Percentiles rank a stretch among this genome's conserved stretches.
Evolutionary conservation across 2,329 filamentous ascomycete species (phyloP).

Genomic region (Drechslerella stenobrocha): DNA sequence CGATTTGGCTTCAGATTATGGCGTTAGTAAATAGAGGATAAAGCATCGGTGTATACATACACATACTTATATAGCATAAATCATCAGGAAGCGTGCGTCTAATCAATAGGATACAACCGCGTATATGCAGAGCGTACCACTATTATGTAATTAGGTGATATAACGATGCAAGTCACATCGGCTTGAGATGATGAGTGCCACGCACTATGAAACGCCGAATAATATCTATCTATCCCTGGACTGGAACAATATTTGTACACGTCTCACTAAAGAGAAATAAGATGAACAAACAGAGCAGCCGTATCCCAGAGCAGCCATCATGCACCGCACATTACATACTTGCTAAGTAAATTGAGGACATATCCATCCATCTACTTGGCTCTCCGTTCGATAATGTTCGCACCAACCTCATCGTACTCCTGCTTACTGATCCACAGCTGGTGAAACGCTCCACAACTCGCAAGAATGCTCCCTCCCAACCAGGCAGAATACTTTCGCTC

Average conservation of each 20-base stretch:
- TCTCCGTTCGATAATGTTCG: slow-evolving; percentile 57
- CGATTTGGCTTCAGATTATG: no score
- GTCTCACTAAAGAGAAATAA: slow-evolving; percentile 13
- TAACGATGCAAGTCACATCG: slow-evolving; percentile 5
- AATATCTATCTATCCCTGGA: slow-evolving; percentile 43
- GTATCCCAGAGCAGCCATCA: slow-evolving; percentile 8
- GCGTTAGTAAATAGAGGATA: no score
- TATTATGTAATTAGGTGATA: not conserved
- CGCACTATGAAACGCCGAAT: slow-evolving; percentile 42
- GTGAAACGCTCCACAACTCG: slow-evolving; percentile 94
- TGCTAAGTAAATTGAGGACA: no score
- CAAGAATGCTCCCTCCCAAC: slow-evolving; percentile 95
- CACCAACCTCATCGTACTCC: slow-evolving; percentile 95
- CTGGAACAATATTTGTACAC: slow-evolving; percentile 41
- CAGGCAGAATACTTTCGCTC: slow-evolving; percentile 91
- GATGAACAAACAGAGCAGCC: slow-evolving; percentile 16
- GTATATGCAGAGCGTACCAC: no score
- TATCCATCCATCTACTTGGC: no score
- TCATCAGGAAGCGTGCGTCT: no score
- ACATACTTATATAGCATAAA: no score
- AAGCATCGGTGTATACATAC: no score
- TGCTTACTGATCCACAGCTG: slow-evolving; percentile 99
- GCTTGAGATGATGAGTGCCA: slow-evolving; percentile 10
- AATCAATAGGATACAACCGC: not conserved
- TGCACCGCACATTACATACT: not conserved